Percentiles rank a stretch among this genome's conserved stretches.
These are phyloP conservation scores for Nepenthes mirabilis DNA, from an alignment of 148 eudicot genomes.

Conservation along the genomic window DNA sequence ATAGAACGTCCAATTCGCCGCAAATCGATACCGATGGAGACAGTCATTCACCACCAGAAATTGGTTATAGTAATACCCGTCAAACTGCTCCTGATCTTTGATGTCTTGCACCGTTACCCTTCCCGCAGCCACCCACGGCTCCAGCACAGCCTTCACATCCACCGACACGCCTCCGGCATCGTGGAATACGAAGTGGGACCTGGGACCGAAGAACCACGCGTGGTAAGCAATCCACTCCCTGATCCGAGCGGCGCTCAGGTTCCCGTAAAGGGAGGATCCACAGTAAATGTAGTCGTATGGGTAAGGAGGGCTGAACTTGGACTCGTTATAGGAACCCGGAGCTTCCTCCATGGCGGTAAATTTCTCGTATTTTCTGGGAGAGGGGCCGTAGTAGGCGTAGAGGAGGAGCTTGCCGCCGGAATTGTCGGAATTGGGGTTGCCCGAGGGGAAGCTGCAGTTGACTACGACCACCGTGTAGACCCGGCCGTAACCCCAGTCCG, in stretches of 20 bases:
- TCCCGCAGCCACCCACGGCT: conserved; percentile 45
- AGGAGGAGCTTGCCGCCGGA: conserved; percentile 33
- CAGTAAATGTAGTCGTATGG: conserved; percentile 43
- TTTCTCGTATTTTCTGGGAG: conserved; percentile 21
- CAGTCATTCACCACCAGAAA: conserved; percentile 56
- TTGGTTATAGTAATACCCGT: conserved; percentile 57
- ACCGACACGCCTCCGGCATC: conserved; percentile 46
- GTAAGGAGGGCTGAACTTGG: conserved; percentile 10
- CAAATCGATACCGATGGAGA: conserved; percentile 29
- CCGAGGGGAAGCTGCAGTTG: conserved; percentile 28
- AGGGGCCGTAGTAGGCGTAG: conserved; percentile 37
- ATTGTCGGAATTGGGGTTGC: conserved; percentile 16
- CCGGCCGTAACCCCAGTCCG: conserved; percentile 65
- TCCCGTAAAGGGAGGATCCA: conserved; percentile 48
- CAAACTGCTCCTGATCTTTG: conserved; percentile 34
- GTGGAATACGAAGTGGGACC: conserved; percentile 49
- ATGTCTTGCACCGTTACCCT: conserved; percentile 44
- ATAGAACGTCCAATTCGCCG: conserved; percentile 47
- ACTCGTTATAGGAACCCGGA: conserved; percentile 16
- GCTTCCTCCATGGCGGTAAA: conserved; percentile 37
- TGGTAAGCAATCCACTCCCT: conserved; percentile 65
- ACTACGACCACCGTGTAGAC: conserved; percentile 50
- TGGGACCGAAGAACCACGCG: conserved; percentile 30
- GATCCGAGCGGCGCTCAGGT: conserved; percentile 25
- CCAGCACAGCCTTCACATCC: conserved; percentile 33